Evolutionary conservation across 345 rosid species (phyloP).

Genomic region (Populus ilicifolia): DNA sequence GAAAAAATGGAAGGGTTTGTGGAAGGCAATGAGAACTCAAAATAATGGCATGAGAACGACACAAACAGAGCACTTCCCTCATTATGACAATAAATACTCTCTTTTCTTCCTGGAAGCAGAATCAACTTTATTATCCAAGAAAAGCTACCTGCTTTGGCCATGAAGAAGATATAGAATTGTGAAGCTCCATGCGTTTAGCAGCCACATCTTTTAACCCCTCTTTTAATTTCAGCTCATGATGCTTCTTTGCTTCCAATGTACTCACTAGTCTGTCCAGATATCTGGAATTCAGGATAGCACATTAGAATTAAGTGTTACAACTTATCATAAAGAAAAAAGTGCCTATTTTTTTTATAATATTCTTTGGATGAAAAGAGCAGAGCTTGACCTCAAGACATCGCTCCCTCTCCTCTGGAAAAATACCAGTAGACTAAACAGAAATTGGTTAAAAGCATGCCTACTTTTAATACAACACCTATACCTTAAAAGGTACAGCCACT

Average conservation of each 20-base stretch:
- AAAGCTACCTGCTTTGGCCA: conserved; percentile 89
- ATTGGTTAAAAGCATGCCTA: not conserved
- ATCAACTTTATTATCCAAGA: not conserved
- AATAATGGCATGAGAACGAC: not conserved
- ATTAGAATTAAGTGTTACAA: not conserved
- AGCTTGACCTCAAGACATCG: too few relatives aligned
- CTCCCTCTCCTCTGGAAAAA: too few relatives aligned
- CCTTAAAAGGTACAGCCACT: not conserved
- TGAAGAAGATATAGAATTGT: conserved; percentile 73
- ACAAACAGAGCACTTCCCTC: not conserved
- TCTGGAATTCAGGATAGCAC: conserved; percentile 38
- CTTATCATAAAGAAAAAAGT: not conserved
- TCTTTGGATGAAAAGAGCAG: too few relatives aligned
- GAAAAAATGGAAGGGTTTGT: not conserved
- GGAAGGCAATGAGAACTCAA: not conserved
- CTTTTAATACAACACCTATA: not conserved
- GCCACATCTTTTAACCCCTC: conserved; percentile 78
- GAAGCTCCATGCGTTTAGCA: conserved; percentile 84
- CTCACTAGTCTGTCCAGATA: conserved; percentile 82
- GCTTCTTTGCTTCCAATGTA: conserved; percentile 79
- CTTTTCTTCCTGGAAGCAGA: not conserved
- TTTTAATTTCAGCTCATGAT: conserved; percentile 72
- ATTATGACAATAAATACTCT: not conserved
- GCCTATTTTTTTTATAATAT: too few relatives aligned
- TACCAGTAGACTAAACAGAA: too few relatives aligned